Base-by-base conservation (phyloP, 2,329 filamentous ascomycete species). In the Delphinella strobiligena region DNA sequence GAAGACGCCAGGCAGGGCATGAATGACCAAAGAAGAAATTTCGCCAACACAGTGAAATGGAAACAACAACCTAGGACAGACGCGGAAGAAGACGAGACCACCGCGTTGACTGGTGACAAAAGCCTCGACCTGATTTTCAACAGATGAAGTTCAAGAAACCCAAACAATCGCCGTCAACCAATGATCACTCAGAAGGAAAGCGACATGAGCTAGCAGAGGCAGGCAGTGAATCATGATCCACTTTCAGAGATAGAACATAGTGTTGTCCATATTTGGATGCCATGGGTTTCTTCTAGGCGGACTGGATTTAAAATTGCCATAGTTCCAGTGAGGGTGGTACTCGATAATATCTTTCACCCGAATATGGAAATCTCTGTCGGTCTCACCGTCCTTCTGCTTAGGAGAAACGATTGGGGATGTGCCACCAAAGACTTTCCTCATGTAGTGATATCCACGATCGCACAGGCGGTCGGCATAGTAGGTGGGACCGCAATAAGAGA, bases 401-500 rank as follows among this genome's bases (percentile, higher is more conserved):
- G 17, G 24, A 24, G 12, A 12, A 15, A 19, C 19, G 12, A n/a
- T n/a, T n/a, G n/a, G 18, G 12, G 18, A 17, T 37, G 19, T n/a
- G 7, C 15, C 17, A n/a, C n/a, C 11, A 16, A n/a, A 30, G 18
- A n/a, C 5, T n/a, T 15, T 14, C 18, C 49, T 43, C 2, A 60
- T 41, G 38, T 58, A 61, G n/a, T 14, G 15, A 2, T 51, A 45
- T 1, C 49, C 61, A 2, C 60, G 54, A 12, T 62, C 61, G 44
- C 60, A 63, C 2, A 64, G 53, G 1, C 52, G 51, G 37, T 64
- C 59, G 5, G 61, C 60, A 40, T 58, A 59, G 52, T 64, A 63
- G 1, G 61, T 54, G 0, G 60, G 59, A 1, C 56, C 34, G 2
- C 47, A 51, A 35, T 63, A 63, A 0, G 58, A 61, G 1, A 63